Conservation (phyloP, 805 yeast genomes). For the Ogataea ganodermae region DNA sequence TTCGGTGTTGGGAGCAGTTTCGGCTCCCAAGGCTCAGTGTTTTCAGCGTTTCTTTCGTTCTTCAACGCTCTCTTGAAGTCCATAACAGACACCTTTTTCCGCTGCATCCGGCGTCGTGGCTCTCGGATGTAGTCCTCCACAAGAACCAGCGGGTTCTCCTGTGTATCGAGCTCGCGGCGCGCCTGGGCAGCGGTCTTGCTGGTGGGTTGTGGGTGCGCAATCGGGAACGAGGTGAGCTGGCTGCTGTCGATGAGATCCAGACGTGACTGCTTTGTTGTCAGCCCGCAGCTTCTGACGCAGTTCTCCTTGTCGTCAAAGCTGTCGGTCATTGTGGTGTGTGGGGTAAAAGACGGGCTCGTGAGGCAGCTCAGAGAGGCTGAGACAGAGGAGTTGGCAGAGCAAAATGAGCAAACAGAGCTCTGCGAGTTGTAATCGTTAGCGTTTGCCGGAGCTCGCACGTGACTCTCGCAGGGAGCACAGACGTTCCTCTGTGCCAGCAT, state of each 20-base stretch:
- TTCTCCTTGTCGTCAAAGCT: constrained; percentile 1
- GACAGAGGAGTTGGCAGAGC: not conserved
- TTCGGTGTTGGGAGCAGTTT: not conserved
- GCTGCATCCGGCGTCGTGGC: constrained; percentile 14
- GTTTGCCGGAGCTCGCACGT: not conserved
- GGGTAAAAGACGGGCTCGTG: not conserved
- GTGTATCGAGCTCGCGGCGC: constrained; percentile 2
- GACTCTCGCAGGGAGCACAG: not conserved
- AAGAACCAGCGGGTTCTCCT: constrained; percentile 36
- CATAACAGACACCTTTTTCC: constrained; percentile 35
- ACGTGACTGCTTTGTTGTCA: constrained; percentile 33
- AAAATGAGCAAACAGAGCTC: not conserved
- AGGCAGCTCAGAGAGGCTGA: too few relatives aligned
- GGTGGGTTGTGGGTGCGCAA: constrained; percentile 46
- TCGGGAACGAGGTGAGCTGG: constrained; percentile 51
- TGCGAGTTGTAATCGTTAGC: not conserved
- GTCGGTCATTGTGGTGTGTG: not conserved
- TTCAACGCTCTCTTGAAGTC: constrained; percentile 36
- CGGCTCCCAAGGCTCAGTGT: not conserved
- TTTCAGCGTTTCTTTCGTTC: constrained; percentile 5
- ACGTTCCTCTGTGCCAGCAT: not conserved
- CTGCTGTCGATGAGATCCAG: constrained; percentile 51
- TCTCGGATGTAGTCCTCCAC: constrained; percentile 57
- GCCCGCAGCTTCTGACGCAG: constrained; percentile 5
- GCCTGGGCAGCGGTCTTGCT: not conserved